A percentile compares a stretch with the other conserved stretches of the same genome.
These are phyloP conservation scores for Colletotrichum brevisporum DNA, from an alignment of 2,329 filamentous ascomycete species.

Conservation along the genomic window DNA sequence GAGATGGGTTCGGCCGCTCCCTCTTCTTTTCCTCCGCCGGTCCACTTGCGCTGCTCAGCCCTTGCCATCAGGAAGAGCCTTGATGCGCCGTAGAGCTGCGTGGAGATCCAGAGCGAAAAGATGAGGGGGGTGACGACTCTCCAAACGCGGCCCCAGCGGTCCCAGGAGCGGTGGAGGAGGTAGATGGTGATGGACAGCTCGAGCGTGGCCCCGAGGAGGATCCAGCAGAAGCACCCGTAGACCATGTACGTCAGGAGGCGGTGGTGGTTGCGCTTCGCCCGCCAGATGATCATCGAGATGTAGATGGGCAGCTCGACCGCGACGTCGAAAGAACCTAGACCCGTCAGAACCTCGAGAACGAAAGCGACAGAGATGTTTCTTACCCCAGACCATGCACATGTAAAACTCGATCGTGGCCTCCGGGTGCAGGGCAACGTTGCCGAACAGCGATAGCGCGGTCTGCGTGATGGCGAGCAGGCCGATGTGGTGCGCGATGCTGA, in stretches of 20 bases:
- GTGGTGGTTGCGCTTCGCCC: constrained; percentile 23
- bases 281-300: constrained; percentile 39
- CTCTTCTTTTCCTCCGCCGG: not conserved
- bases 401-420: constrained; percentile 40
- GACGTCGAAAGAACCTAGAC: constrained; percentile 31
- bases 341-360: not conserved
- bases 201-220: constrained; percentile 17
- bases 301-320: constrained; percentile 39
- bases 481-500: constrained; percentile 41
- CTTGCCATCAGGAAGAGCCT: constrained; percentile 33
- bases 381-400: constrained; percentile 42
- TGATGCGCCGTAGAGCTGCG: constrained; percentile 39
- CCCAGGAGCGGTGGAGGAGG: constrained; percentile 38
- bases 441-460: constrained; percentile 36
- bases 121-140: constrained; percentile 33
- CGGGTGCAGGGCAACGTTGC: constrained; percentile 18
- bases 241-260: constrained; percentile 25
- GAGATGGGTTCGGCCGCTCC: constrained; percentile 11
- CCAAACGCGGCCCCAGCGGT: constrained; percentile 38
- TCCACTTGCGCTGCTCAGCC: constrained; percentile 19
- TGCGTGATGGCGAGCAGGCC: constrained; percentile 40
- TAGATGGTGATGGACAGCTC: constrained; percentile 38
- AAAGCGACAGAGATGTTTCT: no score
- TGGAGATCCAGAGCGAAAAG: constrained; percentile 38
- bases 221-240: constrained; percentile 25